phyloP scores from a whole-genome alignment of 148 eudicot genomes.

The Cornus florida region DNA sequence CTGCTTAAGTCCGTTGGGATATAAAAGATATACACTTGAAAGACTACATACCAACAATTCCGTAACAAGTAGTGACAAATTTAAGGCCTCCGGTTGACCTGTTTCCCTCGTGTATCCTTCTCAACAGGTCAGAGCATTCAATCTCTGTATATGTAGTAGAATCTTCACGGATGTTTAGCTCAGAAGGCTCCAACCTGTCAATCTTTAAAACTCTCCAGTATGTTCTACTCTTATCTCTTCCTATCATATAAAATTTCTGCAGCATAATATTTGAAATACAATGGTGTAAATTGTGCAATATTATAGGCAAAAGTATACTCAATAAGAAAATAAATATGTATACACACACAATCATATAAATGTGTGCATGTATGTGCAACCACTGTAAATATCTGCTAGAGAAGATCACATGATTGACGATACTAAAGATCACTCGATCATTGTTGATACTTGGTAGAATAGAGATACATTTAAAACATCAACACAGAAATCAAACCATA shows the following conservation, averaged over 20 bases:
- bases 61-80: slow-evolving; percentile 81
- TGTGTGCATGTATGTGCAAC: background rate
- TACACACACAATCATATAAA: background rate
- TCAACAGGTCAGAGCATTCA: slow-evolving; percentile 76
- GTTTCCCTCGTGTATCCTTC: slow-evolving; percentile 91
- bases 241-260: slow-evolving; percentile 89
- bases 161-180: slow-evolving; percentile 82
- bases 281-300: slow-evolving; percentile 2
- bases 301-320: background rate
- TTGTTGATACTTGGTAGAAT: background rate
- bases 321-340: background rate
- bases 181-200: slow-evolving; percentile 76
- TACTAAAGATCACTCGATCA: background rate
- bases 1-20: background rate
- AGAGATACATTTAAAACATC: background rate
- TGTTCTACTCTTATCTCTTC: slow-evolving; percentile 83
- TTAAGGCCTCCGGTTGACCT: slow-evolving; percentile 82
- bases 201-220: slow-evolving; percentile 85
- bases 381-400: background rate
- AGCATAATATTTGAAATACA: slow-evolving; percentile 12
- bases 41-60: slow-evolving; percentile 76
- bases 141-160: slow-evolving; percentile 61
- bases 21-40: background rate
- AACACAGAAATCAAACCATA: background rate
- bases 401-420: background rate